These are phyloP conservation scores for Penicillium griseofulvum DNA, from an alignment of 2,329 filamentous ascomycete species.

Conservation along the genomic window DNA sequence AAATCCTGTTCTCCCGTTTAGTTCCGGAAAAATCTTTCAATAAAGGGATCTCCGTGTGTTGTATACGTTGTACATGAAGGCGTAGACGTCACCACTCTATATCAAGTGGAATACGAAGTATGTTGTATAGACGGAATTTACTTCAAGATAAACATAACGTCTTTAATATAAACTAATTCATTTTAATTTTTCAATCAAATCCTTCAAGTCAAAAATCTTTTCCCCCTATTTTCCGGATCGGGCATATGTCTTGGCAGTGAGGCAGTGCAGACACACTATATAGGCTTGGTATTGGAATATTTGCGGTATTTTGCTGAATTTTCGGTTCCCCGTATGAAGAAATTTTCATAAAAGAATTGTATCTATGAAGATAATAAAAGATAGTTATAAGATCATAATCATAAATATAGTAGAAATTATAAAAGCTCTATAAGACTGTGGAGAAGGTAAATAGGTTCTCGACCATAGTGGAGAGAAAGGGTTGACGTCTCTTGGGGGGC, in stretches of 20 bases:
- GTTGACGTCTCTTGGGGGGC: not conserved
- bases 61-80: too few relatives aligned
- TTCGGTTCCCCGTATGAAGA: not conserved
- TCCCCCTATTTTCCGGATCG: constrained; percentile 1
- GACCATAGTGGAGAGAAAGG: not conserved
- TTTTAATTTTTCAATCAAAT: too few relatives aligned
- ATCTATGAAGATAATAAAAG: too few relatives aligned
- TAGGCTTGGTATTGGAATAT: constrained; percentile 9
- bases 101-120: not conserved
- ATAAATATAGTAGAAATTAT: too few relatives aligned
- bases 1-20: not conserved
- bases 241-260: constrained; percentile 20
- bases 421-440: too few relatives aligned
- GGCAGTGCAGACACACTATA: constrained; percentile 31
- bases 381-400: too few relatives aligned
- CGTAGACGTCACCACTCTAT: too few relatives aligned
- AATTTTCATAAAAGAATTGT: too few relatives aligned
- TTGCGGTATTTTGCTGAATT: not conserved
- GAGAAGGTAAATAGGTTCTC: not conserved
- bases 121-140: too few relatives aligned
- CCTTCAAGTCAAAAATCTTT: not conserved
- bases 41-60: too few relatives aligned
- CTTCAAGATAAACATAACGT: too few relatives aligned
- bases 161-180: not conserved
- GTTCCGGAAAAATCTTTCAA: not conserved